A percentile compares a stretch with the other conserved stretches of the same genome.
phyloP scores from a whole-genome alignment of 495 filamentous ascomycete species.

The Cairneyella variabilis region DNA sequence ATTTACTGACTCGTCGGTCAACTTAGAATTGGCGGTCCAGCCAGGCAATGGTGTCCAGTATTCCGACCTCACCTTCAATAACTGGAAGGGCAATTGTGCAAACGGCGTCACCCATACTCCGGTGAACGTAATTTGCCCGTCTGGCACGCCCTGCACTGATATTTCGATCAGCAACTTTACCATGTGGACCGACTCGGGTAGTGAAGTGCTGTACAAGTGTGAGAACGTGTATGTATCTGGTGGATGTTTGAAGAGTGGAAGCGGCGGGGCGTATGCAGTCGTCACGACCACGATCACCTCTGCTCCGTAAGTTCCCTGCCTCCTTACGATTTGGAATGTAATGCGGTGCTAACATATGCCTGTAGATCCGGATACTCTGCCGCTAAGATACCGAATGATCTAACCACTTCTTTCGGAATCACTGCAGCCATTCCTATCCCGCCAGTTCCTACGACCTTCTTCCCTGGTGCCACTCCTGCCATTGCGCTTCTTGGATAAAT shows the following conservation, averaged over 20 bases:
- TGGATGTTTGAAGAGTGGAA: slow-evolving; percentile 15
- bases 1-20: no score
- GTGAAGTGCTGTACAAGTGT: slow-evolving; percentile 15
- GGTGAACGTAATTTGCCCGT: slow-evolving; percentile 36
- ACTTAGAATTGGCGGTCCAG: no score
- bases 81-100: slow-evolving; percentile 54
- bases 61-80: slow-evolving; percentile 46
- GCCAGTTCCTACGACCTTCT: slow-evolving; percentile 50
- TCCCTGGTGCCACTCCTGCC: slow-evolving; percentile 40
- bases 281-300: neutral
- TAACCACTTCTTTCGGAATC: slow-evolving; percentile 42
- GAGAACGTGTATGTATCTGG: slow-evolving; percentile 27
- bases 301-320: neutral
- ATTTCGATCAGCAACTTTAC: slow-evolving; percentile 49
- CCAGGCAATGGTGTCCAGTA: slow-evolving; percentile 46
- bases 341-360: neutral
- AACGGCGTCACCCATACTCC: slow-evolving; percentile 48
- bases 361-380: slow-evolving; percentile 39
- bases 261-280: slow-evolving; percentile 6
- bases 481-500: slow-evolving; percentile 4
- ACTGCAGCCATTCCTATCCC: slow-evolving; percentile 50
- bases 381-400: slow-evolving; percentile 40
- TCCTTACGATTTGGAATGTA: neutral
- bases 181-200: slow-evolving; percentile 54
- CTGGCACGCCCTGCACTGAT: slow-evolving; percentile 42